Evolutionary conservation across 2,329 filamentous ascomycete genomes (phyloP), one percentile per base, ranked within the genome.

Genomic region (Colletotrichum sp.): DNA sequence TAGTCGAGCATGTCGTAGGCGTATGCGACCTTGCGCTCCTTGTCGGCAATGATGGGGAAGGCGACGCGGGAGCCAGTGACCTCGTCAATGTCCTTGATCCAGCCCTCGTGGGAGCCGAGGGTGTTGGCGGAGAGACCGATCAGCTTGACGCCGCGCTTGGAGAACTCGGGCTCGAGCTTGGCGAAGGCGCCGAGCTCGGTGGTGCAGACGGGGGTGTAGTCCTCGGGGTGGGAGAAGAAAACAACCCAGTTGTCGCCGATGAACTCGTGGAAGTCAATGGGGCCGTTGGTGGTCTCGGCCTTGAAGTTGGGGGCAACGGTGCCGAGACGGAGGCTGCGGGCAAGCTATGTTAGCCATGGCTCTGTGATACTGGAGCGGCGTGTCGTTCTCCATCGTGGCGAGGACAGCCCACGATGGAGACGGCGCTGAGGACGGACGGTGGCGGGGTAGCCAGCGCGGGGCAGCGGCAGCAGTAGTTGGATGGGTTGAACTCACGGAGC

Each of bases 161-260:
- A 90, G 86, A 98, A 98, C 86, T 98, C 95, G 81, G 92, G 91
- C 88, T 95, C 93, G 78, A 98, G 90, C 87, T 96, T 97, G 80
- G 96, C 94, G 81, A 98, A 97, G 75, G 96, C 96, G 77, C 96
- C 96, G 77, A 98, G 93, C 89, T 98, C 96, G 70, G 96, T 98
- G 78, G 96, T 98, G 90, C 96, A 98, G 75, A 98, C 96, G 70
- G 96, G 96, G 3, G 96, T 98, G 90, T 95, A 98, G 86, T 98
- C 96, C 85, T 93, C 94, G 4, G 95, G 95, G 87, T 96, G 95
- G 36, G 93, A 95, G 89, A 97, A 96, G 80, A 97, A 89, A 78
- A 97, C 91, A 74, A 93, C 92, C 95, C 95, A 96, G 81, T 90
- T 93, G 88, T 94, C 89, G 82, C 92, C 93, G 78, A 96, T 90